A percentile compares a stretch with the other conserved stretches of the same genome.
These are phyloP conservation scores for Solanum okadae DNA, from an alignment of 257 asterid species.

Conservation along the genomic window DNA sequence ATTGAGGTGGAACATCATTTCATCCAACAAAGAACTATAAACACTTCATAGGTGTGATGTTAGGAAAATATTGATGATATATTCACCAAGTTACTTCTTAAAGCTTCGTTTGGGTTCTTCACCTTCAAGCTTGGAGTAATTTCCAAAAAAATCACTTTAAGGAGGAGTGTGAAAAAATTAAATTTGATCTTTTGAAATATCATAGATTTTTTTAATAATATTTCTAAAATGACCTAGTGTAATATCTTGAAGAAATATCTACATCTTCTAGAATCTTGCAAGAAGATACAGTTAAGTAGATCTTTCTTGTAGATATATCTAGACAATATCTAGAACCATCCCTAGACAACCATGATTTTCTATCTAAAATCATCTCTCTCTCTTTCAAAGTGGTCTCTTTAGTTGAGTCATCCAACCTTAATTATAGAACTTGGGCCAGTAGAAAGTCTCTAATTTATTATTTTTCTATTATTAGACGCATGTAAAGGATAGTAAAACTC, in stretches of 20 bases:
- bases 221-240: neutral
- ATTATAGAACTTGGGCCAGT: neutral
- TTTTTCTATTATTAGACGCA: neutral
- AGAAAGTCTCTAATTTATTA: neutral
- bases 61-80: neutral
- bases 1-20: neutral
- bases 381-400: neutral
- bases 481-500: neutral
- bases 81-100: neutral
- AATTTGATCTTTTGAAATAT: neutral
- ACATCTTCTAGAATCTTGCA: neutral
- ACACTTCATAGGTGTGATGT: neutral
- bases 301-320: neutral
- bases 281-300: neutral
- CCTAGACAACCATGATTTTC: neutral
- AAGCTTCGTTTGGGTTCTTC: neutral
- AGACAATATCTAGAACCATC: neutral
- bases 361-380: neutral
- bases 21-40: neutral
- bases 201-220: neutral
- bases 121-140: neutral
- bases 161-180: neutral
- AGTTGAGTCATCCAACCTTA: neutral
- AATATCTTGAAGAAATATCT: neutral
- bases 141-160: neutral